These are phyloP conservation scores for Xylaria multiplex DNA, from an alignment of 2,329 filamentous ascomycete genomes.

Conservation along the genomic window DNA sequence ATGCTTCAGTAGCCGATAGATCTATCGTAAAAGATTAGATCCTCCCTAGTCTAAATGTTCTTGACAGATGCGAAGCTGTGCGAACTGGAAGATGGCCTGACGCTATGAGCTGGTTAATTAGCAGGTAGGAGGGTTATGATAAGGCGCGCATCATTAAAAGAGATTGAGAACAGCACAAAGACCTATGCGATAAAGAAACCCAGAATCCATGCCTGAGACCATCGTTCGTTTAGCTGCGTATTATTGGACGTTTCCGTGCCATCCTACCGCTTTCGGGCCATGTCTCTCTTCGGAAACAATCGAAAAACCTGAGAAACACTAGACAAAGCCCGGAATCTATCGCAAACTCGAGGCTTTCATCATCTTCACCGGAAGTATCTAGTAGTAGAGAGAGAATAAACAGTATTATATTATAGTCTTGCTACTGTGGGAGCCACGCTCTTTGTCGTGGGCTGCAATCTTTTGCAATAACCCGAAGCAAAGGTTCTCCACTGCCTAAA, in stretches of 20 bases:
- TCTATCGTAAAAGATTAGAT: neutral
- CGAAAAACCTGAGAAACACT: conserved; percentile 12
- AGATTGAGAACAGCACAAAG: conserved; percentile 33
- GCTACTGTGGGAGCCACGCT: neutral
- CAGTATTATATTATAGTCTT: conserved; percentile 27
- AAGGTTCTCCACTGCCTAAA: neutral
- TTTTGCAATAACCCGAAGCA: neutral
- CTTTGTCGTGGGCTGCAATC: conserved; percentile 11
- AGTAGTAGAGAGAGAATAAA: conserved; percentile 1
- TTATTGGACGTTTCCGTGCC: conserved; percentile 32
- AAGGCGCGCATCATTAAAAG: conserved; percentile 37
- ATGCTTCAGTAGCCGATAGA: conserved; percentile 15
- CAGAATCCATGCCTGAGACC: conserved; percentile 3
- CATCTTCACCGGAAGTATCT: conserved; percentile 14
- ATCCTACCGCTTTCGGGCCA: conserved; percentile 32
- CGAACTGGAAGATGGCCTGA: conserved; percentile 5
- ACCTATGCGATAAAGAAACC: conserved; percentile 22
- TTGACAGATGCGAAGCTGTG: conserved; percentile 11
- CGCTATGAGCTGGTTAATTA: conserved; percentile 14
- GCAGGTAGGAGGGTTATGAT: conserved; percentile 20
- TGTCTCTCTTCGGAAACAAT: conserved; percentile 24
- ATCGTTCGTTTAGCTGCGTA: conserved; percentile 8
- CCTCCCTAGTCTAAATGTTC: conserved; percentile 2
- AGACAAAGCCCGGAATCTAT: conserved; percentile 24
- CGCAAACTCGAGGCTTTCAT: neutral